Percentiles rank a stretch among this genome's conserved stretches.
Conservation (phyloP, 106 monocot genomes). For the Xerophyta viscosa region DNA sequence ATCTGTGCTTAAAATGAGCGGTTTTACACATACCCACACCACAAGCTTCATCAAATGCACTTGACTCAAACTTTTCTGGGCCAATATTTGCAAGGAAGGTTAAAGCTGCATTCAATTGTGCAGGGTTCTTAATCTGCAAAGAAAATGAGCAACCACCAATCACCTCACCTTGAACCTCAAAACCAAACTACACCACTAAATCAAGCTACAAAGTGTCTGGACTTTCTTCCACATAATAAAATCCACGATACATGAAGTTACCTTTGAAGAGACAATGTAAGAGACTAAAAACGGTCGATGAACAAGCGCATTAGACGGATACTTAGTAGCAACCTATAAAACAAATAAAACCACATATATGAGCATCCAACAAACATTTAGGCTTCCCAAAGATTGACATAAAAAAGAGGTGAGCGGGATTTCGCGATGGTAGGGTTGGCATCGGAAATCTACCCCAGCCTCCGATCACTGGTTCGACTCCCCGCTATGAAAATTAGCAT, state of each 20-base stretch:
- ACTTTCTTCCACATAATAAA: background rate
- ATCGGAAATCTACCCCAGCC: too few species aligned
- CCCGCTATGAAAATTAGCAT: too few species aligned
- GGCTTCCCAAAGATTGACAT: too few species aligned
- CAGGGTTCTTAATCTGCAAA: constrained; percentile 66
- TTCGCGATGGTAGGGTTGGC: too few species aligned
- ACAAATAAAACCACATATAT: background rate
- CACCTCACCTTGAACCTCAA: background rate
- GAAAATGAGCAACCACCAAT: background rate
- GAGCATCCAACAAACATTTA: too few species aligned
- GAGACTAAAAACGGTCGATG: constrained; percentile 65
- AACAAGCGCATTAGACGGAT: constrained; percentile 65
- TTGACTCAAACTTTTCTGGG: constrained; percentile 40
- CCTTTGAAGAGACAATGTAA: constrained; percentile 70
- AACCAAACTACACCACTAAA: too few species aligned
- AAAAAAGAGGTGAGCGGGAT: too few species aligned
- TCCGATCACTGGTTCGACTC: too few species aligned
- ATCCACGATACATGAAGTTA: constrained; percentile 11
- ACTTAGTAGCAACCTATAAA: constrained; percentile 74
- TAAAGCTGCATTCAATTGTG: constrained; percentile 79
- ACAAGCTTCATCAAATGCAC: constrained; percentile 76
- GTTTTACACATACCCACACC: constrained; percentile 78
- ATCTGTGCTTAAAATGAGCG: too few species aligned
- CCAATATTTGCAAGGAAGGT: constrained; percentile 61
- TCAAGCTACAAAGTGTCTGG: background rate